phyloP scores from a whole-genome alignment of 2,329 filamentous ascomycete species.

The Elsinoe arachidis region DNA sequence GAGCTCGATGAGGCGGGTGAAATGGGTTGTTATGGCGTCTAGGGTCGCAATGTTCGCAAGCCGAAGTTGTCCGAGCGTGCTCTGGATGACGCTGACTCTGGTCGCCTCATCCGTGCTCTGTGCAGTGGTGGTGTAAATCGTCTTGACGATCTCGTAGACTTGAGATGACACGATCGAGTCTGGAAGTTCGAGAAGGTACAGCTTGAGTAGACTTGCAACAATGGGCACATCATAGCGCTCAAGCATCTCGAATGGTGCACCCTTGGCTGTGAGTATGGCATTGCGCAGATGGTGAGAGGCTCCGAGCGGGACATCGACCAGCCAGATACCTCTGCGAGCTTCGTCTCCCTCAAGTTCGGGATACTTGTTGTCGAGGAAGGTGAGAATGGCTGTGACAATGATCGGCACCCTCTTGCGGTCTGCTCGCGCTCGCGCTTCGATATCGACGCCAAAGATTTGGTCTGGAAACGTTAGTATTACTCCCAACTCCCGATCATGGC shows the following conservation, averaged over 20 bases:
- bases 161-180: conserved; percentile 98
- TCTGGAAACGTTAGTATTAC: conserved; percentile 40
- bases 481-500: not conserved
- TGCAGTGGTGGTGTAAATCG: conserved; percentile 79
- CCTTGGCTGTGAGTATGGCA: conserved; percentile 78
- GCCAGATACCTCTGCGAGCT: conserved; percentile 83
- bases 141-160: conserved; percentile 97
- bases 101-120: conserved; percentile 68
- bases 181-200: conserved; percentile 90
- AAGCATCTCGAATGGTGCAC: conserved; percentile 65
- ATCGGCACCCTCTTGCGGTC: conserved; percentile 93
- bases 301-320: conserved; percentile 78
- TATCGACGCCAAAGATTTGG: conserved; percentile 93
- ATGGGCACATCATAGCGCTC: conserved; percentile 89
- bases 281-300: conserved; percentile 78
- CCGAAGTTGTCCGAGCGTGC: conserved; percentile 86
- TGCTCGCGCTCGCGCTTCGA: conserved; percentile 87
- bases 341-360: conserved; percentile 96
- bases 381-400: conserved; percentile 85
- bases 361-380: conserved; percentile 90
- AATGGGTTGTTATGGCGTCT: conserved; percentile 96
- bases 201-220: conserved; percentile 82
- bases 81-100: conserved; percentile 84
- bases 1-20: conserved; percentile 89
- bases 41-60: conserved; percentile 98